Evolutionary conservation across 164 flowering plant species (phyloP), one percentile per base, ranked within the genome.

Genomic region (Platanus orientalis): DNA sequence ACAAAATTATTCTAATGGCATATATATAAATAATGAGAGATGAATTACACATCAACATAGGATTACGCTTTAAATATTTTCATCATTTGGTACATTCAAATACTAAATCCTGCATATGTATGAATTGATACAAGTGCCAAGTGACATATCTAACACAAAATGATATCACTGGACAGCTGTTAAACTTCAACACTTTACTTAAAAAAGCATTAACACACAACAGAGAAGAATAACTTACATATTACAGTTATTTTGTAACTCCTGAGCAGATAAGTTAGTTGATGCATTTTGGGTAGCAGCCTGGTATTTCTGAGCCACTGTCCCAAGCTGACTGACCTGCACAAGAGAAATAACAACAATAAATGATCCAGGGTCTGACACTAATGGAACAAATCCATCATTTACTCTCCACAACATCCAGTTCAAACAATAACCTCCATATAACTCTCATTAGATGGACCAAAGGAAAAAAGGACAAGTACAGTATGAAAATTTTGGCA

Each of bases 301-400:
- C 71, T 94, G 99, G 67, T 86, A 91, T 56, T 94, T 94, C 68
- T 94, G 99, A 72, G 97, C 97, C 40, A 89, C 97, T 71, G 83
- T 72, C 13, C 97, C 97, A 67, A 94, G 93, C 76, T 91, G 99
- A 80, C 82, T 84, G 64, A 94, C 97, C 99, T 94, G 84, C 63
- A 79, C 0, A 47, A 39, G 13, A 45, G 39, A 66, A 64, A 28
- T 0, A 69, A 30, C 3, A 29, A 19, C 24, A 54, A 26, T 51
- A 56, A 68, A 61, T 32, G 6, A 48, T 54, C n/a, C n/a, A n/a
- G n/a, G n/a, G n/a, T n/a, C n/a, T n/a, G n/a, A n/a, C n/a, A n/a
- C n/a, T n/a, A n/a, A n/a, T n/a, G n/a, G n/a, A n/a, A n/a, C n/a
- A n/a, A n/a, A n/a, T n/a, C n/a, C n/a, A n/a, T n/a, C n/a, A n/a